Percentiles rank a stretch among this genome's conserved stretches.
Conservation (phyloP, 2,329 filamentous ascomycete species). For the Cladosporium velox region DNA sequence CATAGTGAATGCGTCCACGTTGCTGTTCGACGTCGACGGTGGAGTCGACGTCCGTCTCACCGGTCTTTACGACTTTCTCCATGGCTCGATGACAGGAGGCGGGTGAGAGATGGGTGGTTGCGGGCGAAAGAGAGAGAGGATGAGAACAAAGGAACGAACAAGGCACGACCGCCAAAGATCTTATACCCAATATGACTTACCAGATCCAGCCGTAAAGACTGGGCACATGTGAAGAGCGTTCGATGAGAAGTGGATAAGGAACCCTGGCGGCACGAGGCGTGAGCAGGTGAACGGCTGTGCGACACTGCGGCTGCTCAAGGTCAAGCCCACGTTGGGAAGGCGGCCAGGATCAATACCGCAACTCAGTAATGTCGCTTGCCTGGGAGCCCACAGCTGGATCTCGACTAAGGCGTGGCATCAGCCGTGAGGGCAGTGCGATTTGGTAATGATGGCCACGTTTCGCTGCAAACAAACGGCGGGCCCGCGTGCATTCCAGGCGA, state of each 20-base stretch:
- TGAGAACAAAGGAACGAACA: constrained; percentile 8
- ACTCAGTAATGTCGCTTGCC: constrained; percentile 8
- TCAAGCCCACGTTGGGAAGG: background rate
- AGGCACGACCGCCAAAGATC: background rate
- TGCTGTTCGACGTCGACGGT: constrained; percentile 20
- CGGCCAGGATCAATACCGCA: background rate
- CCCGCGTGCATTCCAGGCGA: constrained; percentile 15
- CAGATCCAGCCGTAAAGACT: background rate
- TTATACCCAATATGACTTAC: constrained; percentile 8
- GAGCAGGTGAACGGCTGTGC: constrained; percentile 7
- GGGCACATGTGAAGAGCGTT: constrained; percentile 10
- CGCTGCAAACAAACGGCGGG: background rate
- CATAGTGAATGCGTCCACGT: constrained; percentile 27
- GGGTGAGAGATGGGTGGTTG: background rate
- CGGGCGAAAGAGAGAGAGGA: background rate
- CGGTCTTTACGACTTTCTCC: constrained; percentile 13
- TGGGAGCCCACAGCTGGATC: background rate
- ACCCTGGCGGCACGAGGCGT: background rate
- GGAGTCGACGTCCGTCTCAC: constrained; percentile 16
- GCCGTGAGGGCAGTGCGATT: constrained; percentile 1
- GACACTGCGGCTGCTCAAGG: background rate
- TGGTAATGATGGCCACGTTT: constrained; percentile 7
- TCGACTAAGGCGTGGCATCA: constrained; percentile 3
- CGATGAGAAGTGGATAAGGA: constrained; percentile 9
- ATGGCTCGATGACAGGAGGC: background rate